These are phyloP conservation scores for Zopfochytrium polystomum DNA, from an alignment of 371 early-diverging fungal species.

Conservation along the genomic window DNA sequence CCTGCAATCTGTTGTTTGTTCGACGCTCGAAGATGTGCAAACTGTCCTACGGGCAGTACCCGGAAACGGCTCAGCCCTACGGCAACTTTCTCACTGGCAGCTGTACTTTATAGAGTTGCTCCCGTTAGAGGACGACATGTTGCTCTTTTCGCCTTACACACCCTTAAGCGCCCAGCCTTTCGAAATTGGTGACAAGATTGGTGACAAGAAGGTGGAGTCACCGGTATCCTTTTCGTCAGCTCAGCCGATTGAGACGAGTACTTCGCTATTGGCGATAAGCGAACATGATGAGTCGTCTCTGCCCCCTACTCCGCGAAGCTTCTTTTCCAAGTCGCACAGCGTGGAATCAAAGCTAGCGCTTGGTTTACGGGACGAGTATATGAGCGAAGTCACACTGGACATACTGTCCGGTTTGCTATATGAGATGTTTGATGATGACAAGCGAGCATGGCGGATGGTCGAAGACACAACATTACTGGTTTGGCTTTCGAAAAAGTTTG, in stretches of 20 bases:
- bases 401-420: slow-evolving; percentile 3
- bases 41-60: background rate
- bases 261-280: background rate
- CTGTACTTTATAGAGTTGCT: background rate
- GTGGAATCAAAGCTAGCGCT: background rate
- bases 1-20: background rate
- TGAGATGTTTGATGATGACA: slow-evolving; percentile 38
- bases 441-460: slow-evolving; percentile 28
- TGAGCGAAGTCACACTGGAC: slow-evolving; percentile 1
- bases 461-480: slow-evolving; percentile 36
- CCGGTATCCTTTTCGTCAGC: no score
- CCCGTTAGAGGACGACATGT: background rate
- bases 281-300: background rate
- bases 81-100: background rate
- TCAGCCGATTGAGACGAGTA: no score
- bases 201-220: background rate
- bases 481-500: slow-evolving; percentile 19
- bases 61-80: background rate
- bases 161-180: background rate
- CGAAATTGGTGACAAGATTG: background rate
- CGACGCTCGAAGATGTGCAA: background rate
- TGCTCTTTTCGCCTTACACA: background rate
- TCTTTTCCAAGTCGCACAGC: background rate
- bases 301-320: background rate
- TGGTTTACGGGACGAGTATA: background rate